Percentiles rank a stretch among this genome's conserved stretches.
phyloP scores from a whole-genome alignment of 441 rosid genomes.

The Biscutella laevigata region DNA sequence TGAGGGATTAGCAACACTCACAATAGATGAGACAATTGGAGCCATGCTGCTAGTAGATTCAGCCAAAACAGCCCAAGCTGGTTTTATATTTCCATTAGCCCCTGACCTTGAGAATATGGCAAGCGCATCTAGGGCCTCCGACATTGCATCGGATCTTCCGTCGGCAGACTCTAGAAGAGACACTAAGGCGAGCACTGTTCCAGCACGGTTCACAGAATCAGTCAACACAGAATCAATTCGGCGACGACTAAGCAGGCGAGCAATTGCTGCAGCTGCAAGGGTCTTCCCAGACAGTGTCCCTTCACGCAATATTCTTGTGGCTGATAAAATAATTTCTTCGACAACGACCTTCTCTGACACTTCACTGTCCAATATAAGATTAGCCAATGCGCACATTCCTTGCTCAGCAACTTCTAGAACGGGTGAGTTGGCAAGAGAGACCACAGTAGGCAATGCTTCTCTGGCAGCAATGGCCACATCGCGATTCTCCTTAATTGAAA shows the following conservation, averaged over 20 bases:
- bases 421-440: conserved; percentile 63
- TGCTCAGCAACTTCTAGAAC: conserved; percentile 90
- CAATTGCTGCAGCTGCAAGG: conserved; percentile 96
- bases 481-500: conserved; percentile 85
- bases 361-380: conserved; percentile 88
- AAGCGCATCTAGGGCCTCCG: conserved; percentile 93
- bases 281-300: conserved; percentile 89
- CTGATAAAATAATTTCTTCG: conserved; percentile 83
- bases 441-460: conserved; percentile 68
- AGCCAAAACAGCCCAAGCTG: conserved; percentile 90
- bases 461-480: conserved; percentile 88
- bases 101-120: conserved; percentile 80
- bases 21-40: conserved; percentile 82
- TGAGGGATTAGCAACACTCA: conserved; percentile 62
- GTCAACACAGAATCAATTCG: conserved; percentile 57
- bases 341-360: conserved; percentile 65
- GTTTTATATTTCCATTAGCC: conserved; percentile 55
- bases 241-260: conserved; percentile 75
- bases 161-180: conserved; percentile 79
- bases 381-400: conserved; percentile 91
- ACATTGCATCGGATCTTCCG: conserved; percentile 55
- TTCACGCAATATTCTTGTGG: conserved; percentile 85
- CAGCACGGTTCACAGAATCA: conserved; percentile 88
- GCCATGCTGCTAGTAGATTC: conserved; percentile 70
- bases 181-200: conserved; percentile 90